phyloP scores from a whole-genome alignment of 2,329 filamentous ascomycete species.

The Keithomyces neogunnii region DNA sequence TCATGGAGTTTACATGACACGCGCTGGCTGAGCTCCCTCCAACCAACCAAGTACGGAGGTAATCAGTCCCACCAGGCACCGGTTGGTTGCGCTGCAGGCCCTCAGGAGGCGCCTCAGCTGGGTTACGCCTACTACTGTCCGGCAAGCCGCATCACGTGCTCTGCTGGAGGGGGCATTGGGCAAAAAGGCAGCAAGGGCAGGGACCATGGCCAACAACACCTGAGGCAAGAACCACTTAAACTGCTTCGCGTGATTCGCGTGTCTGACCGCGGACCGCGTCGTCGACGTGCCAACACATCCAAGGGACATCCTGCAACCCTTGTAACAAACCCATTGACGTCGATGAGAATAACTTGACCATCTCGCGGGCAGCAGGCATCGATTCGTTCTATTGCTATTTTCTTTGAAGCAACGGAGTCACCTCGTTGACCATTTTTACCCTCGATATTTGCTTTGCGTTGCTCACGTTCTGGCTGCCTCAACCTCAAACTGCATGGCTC shows the following conservation, averaged over 20 bases:
- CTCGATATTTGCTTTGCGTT: neutral
- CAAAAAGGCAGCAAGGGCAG: neutral
- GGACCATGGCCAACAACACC: conserved; percentile 12
- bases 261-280: conserved; percentile 25
- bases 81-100: neutral
- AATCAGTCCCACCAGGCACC: neutral
- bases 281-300: conserved; percentile 24
- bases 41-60: too few relatives aligned
- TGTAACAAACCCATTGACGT: conserved; percentile 7
- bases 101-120: neutral
- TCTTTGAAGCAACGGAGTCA: neutral
- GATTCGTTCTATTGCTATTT: neutral
- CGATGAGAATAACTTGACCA: neutral
- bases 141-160: conserved; percentile 21
- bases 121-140: neutral
- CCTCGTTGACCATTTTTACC: neutral
- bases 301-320: conserved; percentile 17
- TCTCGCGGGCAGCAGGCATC: neutral
- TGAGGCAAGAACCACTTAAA: conserved; percentile 28
- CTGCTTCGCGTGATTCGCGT: conserved; percentile 31
- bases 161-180: neutral
- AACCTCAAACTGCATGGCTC: neutral
- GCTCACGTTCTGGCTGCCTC: neutral
- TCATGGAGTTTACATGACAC: too few relatives aligned
- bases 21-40: too few relatives aligned